Base-by-base conservation (phyloP, 805 yeast genomes). In the Ogataea haglerorum region DNA sequence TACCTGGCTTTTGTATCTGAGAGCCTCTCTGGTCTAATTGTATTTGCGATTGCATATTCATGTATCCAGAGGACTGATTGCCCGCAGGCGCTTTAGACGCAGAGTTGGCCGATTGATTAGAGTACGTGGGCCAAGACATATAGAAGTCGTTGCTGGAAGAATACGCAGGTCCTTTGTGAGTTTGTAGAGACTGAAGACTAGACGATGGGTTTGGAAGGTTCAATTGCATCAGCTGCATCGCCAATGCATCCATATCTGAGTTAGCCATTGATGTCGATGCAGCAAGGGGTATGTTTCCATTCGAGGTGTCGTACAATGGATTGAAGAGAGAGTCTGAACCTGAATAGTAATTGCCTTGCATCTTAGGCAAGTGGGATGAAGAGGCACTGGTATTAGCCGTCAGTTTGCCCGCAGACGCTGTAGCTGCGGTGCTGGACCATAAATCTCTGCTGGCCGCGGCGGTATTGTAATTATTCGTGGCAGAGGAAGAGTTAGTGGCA, bases 171-270 rank as follows among this genome's bases (percentile, higher is more conserved):
- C 34, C 30, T 27, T 40, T 21, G 3, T 46, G 22, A 17, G 13
- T 22, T 17, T 37, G 37, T 4, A 24, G 17, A 8, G 34, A 10
- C 15, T 47, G 48, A 6, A 37, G 21, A 23, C 30, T 42, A 10
- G 42, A 13, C 1, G 45, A 30, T 12, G 50, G 27, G 16, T 46
- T 39, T 10, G 49, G 43, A 8, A 51, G 27, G 28, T 48, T 45
- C 38, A 57, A 30, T n/a, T 54, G 52, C 53, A 57, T 38, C 36
- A 57, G 35, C 30, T 57, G 62, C 23, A 46, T 43, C 6, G 61
- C 48, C 40, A 57, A 38, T n/a, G 56, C 49, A 35, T 57, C 62
- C 49, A 57, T 54, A 34, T 56, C 61, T 22, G 48, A 52, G 33
- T 42, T 52, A 13, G 51, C 35, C 24, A 48, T 24, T 9, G 47